These are phyloP conservation scores for Ploettnerulaceae sp. DNA, from an alignment of 2,329 filamentous ascomycete genomes.

Conservation along the genomic window DNA sequence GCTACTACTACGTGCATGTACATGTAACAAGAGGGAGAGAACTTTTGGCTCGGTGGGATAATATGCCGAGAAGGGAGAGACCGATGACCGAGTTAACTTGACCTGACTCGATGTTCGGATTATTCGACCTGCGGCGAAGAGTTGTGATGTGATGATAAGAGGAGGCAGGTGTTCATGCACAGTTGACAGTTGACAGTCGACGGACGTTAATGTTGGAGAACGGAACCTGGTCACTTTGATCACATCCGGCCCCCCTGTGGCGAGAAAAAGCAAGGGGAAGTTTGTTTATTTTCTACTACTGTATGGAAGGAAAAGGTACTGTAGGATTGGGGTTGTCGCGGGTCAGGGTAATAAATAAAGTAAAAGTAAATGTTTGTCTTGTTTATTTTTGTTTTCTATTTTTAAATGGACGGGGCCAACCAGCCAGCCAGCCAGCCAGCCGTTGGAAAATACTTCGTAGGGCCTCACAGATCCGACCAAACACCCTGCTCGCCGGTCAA, in stretches of 20 bases:
- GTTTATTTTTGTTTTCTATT: constrained; percentile 1
- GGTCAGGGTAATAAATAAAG: background rate
- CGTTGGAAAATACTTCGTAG: background rate
- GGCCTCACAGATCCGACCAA: background rate
- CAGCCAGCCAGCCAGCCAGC: too few relatives aligned
- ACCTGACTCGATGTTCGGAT: background rate
- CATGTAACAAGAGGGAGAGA: too few relatives aligned
- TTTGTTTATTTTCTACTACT: too few relatives aligned
- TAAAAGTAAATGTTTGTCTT: background rate
- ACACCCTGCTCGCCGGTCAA: background rate
- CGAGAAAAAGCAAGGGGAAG: background rate
- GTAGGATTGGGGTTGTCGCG: background rate
- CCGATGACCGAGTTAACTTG: background rate
- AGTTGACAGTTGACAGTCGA: too few relatives aligned
- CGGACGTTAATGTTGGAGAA: background rate
- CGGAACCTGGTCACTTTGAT: background rate
- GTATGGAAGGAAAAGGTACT: too few relatives aligned
- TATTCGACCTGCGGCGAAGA: background rate
- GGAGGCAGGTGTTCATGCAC: background rate
- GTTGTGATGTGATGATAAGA: background rate
- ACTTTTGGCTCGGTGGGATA: background rate
- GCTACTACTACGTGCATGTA: too few relatives aligned
- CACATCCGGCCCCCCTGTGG: constrained; percentile 1
- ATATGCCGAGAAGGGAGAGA: background rate
- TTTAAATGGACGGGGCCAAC: constrained; percentile 2